Evolutionary conservation across 345 rosid genomes (phyloP), one percentile per base, ranked within the genome.

Genomic region (Camelina laxa): DNA sequence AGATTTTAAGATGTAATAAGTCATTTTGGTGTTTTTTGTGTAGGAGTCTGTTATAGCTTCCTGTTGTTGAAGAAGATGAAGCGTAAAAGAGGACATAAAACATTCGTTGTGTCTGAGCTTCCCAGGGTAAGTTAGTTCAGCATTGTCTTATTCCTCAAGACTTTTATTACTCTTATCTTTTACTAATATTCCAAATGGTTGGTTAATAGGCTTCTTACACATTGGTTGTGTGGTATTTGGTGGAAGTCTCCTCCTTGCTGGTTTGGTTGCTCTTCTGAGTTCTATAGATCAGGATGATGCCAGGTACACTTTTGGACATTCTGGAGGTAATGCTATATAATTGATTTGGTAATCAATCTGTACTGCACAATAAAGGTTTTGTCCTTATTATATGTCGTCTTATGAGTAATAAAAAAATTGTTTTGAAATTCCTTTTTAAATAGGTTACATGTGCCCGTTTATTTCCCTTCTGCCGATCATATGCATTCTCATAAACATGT

Each of bases 381-480:
- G 44, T 12, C 45, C 31, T 53, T 19, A 9, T 22, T 24, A 22
- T 22, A 53, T 62, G n/a, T 22, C 19, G n/a, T 22, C 19, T 14
- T 10, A 20, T 36, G 16, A 59, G 53, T 56, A 0, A 30, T 27
- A 51, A 41, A 2, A 21, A 41, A 2, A 14, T 8, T 62, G 15
- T 42, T 22, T 22, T 19, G 21, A 27, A 6, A 31, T 38, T 57
- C 6, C 1, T 51, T 67, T 67, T 24, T 44, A 56, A 54, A 78
- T 89, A 94, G 98, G 99, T 84, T 95, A 82, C 73, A 75, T 83
- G 11, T 95, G 98, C 81, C 99, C 97, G 44, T 89, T 92, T 83
- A 96, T 95, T 71, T 98, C 99, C 1, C 93, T 92, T 48, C 87
- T 95, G 48, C 99, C 97, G 4, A 89, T 89, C 67, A 61, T 69